These are phyloP conservation scores for Tetratostichococcus sp. DNA, from an alignment of 139 green algal species.

Conservation along the genomic window DNA sequence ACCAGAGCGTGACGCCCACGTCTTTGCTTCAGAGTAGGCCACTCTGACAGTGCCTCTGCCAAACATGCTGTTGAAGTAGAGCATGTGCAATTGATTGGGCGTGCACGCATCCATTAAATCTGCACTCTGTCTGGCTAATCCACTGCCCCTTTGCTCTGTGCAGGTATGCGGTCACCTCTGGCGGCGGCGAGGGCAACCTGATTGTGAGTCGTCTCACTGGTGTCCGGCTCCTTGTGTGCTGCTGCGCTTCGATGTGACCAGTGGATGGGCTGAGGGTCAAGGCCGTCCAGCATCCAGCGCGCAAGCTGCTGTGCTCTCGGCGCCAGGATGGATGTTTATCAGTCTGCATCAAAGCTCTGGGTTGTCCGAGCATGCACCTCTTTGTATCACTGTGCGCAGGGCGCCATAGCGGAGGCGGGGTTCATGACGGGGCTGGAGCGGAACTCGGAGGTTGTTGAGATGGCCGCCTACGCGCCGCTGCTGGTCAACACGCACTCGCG, in stretches of 20 bases:
- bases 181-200: conserved; percentile 35
- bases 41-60: no score
- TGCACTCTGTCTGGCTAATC: no score
- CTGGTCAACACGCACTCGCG: conserved; percentile 49
- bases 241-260: background rate
- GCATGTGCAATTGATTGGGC: no score
- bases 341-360: no score
- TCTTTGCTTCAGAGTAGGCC: conserved; percentile 45
- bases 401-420: conserved; percentile 55
- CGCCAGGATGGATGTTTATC: no score
- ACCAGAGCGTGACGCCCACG: background rate
- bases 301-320: no score
- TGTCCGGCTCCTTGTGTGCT: background rate
- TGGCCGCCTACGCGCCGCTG: conserved; percentile 63
- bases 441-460: conserved; percentile 48
- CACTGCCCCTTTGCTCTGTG: no score
- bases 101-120: no score
- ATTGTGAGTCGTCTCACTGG: background rate
- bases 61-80: no score
- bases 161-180: conserved; percentile 35
- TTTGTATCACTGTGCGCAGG: conserved; percentile 10
- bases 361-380: no score
- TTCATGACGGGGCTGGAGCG: conserved; percentile 71
- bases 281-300: no score
- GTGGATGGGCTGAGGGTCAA: no score